phyloP scores from a whole-genome alignment of 345 rosid genomes.

The Pugionium cornutum region DNA sequence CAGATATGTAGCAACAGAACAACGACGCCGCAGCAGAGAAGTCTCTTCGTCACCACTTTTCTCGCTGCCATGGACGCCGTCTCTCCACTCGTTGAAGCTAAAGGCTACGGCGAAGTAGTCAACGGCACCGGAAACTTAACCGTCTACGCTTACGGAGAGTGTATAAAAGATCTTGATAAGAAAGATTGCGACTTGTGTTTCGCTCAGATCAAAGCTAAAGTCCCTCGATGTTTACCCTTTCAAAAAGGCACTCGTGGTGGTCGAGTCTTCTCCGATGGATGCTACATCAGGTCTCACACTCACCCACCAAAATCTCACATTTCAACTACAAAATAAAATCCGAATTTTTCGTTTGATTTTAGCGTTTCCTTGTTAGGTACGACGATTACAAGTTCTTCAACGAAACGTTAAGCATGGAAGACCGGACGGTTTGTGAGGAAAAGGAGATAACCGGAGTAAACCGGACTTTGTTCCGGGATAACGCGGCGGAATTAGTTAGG shows the following conservation, averaged over 20 bases:
- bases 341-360: too few species aligned
- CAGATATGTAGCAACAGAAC: slow-evolving; percentile 67
- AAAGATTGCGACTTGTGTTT: slow-evolving; percentile 74
- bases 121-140: slow-evolving; percentile 50
- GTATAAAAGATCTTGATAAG: slow-evolving; percentile 69
- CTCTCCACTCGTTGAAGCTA: slow-evolving; percentile 45
- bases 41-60: slow-evolving; percentile 49
- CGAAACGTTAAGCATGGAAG: slow-evolving; percentile 48
- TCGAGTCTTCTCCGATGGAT: slow-evolving; percentile 67
- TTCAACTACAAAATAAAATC: too few species aligned
- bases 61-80: slow-evolving; percentile 54
- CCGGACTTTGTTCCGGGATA: slow-evolving; percentile 49
- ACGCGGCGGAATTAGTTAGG: slow-evolving; percentile 52
- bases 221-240: slow-evolving; percentile 69
- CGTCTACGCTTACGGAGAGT: slow-evolving; percentile 78
- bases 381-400: slow-evolving; percentile 70
- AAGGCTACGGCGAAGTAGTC: slow-evolving; percentile 47
- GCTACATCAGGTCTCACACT: slow-evolving; percentile 47
- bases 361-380: slow-evolving; percentile 26
- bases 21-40: slow-evolving; percentile 44
- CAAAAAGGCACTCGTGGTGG: slow-evolving; percentile 77
- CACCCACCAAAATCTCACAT: too few species aligned
- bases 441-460: slow-evolving; percentile 52
- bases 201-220: slow-evolving; percentile 75
- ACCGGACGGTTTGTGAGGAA: slow-evolving; percentile 48